Conservation (phyloP, 2,329 filamentous ascomycete species). For the Pseudogymnoascus sp. region DNA sequence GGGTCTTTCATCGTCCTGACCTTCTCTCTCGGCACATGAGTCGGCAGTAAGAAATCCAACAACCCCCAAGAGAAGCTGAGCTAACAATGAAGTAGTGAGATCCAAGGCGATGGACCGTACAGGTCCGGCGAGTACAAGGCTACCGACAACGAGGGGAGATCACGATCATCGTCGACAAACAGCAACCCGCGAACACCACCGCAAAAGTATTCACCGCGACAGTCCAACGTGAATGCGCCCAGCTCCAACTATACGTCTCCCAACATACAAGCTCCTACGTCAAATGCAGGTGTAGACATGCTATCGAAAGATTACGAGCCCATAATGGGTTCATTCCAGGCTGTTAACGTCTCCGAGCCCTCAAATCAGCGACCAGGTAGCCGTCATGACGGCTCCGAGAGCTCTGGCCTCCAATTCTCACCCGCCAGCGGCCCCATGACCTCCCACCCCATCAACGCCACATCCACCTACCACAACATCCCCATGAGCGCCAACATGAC, state of each 20-base stretch:
- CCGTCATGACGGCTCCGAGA: neutral
- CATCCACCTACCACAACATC: neutral
- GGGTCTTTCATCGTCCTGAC: conserved; percentile 50
- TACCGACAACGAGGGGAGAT: conserved; percentile 33
- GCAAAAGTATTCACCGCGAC: neutral
- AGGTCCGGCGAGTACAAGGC: conserved; percentile 30
- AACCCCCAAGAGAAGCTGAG: neutral
- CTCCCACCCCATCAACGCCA: neutral
- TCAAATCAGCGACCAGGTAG: neutral
- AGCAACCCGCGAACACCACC: neutral
- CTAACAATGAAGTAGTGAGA: conserved; percentile 32
- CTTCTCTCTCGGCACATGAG: conserved; percentile 49
- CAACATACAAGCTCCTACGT: neutral
- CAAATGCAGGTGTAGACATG: neutral
- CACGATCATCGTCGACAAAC: conserved; percentile 18
- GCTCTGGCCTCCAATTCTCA: neutral
- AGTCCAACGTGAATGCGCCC: neutral
- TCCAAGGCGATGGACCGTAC: conserved; percentile 27
- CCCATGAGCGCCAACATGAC: neutral
- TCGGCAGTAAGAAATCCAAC: conserved; percentile 38
- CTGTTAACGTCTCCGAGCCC: conserved; percentile 18
- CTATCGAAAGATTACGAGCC: neutral
- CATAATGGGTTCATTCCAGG: conserved; percentile 19
- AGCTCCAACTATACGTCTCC: neutral
- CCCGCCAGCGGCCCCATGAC: neutral